These are phyloP conservation scores for Lepidopterella palustris DNA, from an alignment of 495 filamentous ascomycete genomes.

Conservation along the genomic window DNA sequence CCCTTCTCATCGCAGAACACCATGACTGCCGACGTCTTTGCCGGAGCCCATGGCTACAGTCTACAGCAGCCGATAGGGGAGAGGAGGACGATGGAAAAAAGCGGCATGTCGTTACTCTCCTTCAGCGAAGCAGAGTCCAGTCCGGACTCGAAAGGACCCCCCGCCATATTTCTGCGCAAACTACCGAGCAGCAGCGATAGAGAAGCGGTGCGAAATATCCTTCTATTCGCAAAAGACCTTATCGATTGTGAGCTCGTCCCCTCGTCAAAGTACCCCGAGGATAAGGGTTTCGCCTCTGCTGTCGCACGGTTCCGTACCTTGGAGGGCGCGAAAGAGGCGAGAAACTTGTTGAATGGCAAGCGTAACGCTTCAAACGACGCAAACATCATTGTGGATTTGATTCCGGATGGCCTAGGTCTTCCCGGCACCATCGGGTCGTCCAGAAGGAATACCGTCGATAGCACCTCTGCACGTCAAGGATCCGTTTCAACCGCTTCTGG, in stretches of 20 bases:
- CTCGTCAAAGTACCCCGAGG: constrained; percentile 55
- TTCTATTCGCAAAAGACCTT: constrained; percentile 79
- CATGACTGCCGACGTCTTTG: constrained; percentile 28
- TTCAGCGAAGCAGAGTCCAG: constrained; percentile 26
- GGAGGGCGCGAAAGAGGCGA: constrained; percentile 69
- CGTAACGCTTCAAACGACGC: constrained; percentile 66
- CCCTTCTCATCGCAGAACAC: constrained; percentile 17
- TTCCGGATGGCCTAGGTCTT: constrained; percentile 37
- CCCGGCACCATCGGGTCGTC: constrained; percentile 34
- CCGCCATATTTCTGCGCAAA: constrained; percentile 64
- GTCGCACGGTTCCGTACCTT: constrained; percentile 67
- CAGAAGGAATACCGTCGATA: constrained; percentile 57
- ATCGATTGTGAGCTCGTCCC: constrained; percentile 65
- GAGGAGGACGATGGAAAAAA: constrained; percentile 23
- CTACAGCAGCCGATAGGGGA: constrained; percentile 23
- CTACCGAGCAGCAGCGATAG: constrained; percentile 66
- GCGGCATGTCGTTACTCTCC: constrained; percentile 21
- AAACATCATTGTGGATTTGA: constrained; percentile 72
- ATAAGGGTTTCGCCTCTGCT: constrained; percentile 66
- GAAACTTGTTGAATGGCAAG: constrained; percentile 72
- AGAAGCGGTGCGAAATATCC: constrained; percentile 70
- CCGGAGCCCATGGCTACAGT: constrained; percentile 21
- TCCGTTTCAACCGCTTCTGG: constrained; percentile 51
- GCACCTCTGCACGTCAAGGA: constrained; percentile 44
- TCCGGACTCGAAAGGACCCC: constrained; percentile 23